phyloP scores from a whole-genome alignment of 257 asterid species.

The Scutellaria galericulata region DNA sequence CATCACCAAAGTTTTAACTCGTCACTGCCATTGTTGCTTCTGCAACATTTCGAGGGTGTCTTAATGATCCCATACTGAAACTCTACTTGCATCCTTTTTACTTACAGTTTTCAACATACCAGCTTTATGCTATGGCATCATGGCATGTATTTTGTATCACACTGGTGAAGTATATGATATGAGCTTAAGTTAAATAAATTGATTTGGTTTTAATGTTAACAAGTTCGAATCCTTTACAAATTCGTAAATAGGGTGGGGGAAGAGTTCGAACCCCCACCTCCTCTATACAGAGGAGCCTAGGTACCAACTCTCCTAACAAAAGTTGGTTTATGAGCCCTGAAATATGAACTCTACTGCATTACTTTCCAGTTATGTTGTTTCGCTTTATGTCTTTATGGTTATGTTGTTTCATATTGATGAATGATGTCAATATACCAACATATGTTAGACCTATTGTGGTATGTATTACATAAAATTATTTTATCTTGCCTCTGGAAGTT shows the following conservation, averaged over 20 bases:
- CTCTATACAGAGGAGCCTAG: no score
- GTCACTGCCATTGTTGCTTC: slow-evolving; percentile 10
- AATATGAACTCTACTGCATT: background rate
- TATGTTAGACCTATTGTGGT: slow-evolving; percentile 4
- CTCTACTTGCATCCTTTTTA: background rate
- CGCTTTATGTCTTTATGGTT: background rate
- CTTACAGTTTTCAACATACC: background rate
- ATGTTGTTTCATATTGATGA: slow-evolving; percentile 10
- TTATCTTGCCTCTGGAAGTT: slow-evolving; percentile 16
- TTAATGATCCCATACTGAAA: background rate
- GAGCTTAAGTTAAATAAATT: background rate
- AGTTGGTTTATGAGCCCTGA: background rate
- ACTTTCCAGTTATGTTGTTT: no score
- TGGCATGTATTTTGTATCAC: background rate
- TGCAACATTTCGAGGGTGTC: slow-evolving; percentile 8
- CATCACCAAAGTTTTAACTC: slow-evolving; percentile 1
- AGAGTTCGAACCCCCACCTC: no score
- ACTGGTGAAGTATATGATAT: background rate
- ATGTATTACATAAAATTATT: background rate
- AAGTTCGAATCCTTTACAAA: background rate
- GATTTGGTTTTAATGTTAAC: background rate
- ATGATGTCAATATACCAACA: background rate
- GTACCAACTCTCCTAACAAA: no score
- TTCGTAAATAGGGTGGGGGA: no score
- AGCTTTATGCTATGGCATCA: background rate